These are phyloP conservation scores for Nigrospora osmanthi DNA, from an alignment of 2,329 filamentous ascomycete genomes.

Conservation along the genomic window DNA sequence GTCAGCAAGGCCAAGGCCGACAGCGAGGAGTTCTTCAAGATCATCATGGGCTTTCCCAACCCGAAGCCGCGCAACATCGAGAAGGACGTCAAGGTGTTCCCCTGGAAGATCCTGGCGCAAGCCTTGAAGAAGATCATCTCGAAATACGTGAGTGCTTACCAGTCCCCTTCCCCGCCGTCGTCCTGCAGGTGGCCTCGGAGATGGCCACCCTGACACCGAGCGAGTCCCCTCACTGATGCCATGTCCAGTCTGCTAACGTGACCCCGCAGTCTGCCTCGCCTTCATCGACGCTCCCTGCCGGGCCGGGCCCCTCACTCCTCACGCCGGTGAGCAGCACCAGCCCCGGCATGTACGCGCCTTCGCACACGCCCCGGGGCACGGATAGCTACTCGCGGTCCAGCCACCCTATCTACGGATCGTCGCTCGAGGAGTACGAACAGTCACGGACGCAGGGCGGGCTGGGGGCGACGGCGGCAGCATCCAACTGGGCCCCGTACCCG, in stretches of 20 bases:
- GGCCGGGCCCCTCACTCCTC: slow-evolving; percentile 15
- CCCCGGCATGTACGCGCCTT: slow-evolving; percentile 20
- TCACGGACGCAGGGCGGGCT: background rate
- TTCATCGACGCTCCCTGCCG: slow-evolving; percentile 15
- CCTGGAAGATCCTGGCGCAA: slow-evolving; percentile 81
- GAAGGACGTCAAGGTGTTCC: slow-evolving; percentile 98
- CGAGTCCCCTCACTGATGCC: background rate
- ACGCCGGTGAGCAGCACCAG: slow-evolving; percentile 24
- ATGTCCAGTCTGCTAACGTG: slow-evolving; percentile 1
- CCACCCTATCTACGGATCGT: slow-evolving; percentile 39
- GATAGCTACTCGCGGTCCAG: slow-evolving; percentile 22
- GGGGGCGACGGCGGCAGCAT: slow-evolving; percentile 13
- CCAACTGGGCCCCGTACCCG: slow-evolving; percentile 41
- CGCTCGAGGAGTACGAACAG: slow-evolving; percentile 13
- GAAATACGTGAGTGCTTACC: slow-evolving; percentile 58
- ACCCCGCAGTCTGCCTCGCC: slow-evolving; percentile 21
- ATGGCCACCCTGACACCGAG: too few species aligned
- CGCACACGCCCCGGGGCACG: slow-evolving; percentile 27
- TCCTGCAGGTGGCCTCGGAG: too few species aligned
- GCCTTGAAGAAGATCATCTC: slow-evolving; percentile 97
- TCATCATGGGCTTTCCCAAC: slow-evolving; percentile 95
- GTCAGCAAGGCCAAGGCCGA: slow-evolving; percentile 90
- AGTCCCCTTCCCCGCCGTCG: background rate
- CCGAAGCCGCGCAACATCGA: slow-evolving; percentile 97
- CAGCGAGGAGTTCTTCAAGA: slow-evolving; percentile 95